These are phyloP conservation scores for Scolecobasidium constrictum DNA, from an alignment of 2,329 filamentous ascomycete genomes.

Conservation along the genomic window DNA sequence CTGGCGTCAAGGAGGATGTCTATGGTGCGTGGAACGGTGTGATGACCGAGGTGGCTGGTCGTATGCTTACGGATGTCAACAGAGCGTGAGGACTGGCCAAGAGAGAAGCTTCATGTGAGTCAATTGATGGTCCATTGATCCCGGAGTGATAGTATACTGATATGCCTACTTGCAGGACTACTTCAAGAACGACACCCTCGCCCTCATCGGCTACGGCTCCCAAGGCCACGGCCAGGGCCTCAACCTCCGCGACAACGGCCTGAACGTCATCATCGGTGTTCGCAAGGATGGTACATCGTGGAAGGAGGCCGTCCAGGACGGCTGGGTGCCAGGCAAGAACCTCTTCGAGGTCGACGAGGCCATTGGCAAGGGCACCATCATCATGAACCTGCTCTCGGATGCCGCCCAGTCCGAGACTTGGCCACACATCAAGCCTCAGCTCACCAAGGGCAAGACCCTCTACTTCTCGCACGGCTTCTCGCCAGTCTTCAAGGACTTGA, in stretches of 20 bases:
- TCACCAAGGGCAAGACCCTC: conserved; percentile 99
- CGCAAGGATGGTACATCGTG: conserved; percentile 97
- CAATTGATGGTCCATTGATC: too few species aligned
- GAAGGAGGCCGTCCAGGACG: conserved; percentile 94
- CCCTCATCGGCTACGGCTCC: conserved; percentile 96
- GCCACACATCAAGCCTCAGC: conserved; percentile 94
- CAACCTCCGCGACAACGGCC: conserved; percentile 98
- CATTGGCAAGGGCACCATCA: conserved; percentile 81
- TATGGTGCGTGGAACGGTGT: conserved; percentile 52
- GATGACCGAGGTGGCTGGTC: neutral
- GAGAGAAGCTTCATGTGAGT: conserved; percentile 91
- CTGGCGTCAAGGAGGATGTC: conserved; percentile 86
- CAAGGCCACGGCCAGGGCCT: conserved; percentile 98
- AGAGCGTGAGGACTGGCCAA: conserved; percentile 98
- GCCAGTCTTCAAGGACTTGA: conserved; percentile 98
- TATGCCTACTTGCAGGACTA: conserved; percentile 85
- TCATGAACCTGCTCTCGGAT: conserved; percentile 99
- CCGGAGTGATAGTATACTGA: too few species aligned
- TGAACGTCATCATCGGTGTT: conserved; percentile 98
- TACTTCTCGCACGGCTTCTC: conserved; percentile 99
- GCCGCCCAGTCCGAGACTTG: conserved; percentile 98
- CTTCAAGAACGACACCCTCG: conserved; percentile 99
- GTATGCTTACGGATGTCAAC: conserved; percentile 13
- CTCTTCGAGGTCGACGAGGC: conserved; percentile 97
- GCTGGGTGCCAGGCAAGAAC: conserved; percentile 98